Percentiles rank a stretch among this genome's conserved stretches.
Evolutionary conservation across 805 yeast species (phyloP).

Genomic region (Sungouiozyma ichnusensis): DNA sequence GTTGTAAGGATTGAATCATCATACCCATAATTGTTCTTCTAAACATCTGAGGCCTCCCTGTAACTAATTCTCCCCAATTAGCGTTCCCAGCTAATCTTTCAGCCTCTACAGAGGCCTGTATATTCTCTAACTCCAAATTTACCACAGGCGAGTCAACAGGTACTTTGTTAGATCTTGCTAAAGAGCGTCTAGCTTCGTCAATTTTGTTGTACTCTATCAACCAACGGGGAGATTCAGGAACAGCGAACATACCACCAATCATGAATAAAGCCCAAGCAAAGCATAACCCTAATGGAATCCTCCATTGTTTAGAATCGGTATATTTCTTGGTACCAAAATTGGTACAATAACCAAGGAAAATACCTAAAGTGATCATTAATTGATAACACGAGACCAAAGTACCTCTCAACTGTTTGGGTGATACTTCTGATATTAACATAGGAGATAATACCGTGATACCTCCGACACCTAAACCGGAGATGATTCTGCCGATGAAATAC

Average conservation of each 20-base stretch:
- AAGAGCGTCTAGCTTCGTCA: slow-evolving; percentile 51
- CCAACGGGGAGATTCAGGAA: slow-evolving; percentile 66
- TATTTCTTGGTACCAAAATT: slow-evolving; percentile 48
- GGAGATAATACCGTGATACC: slow-evolving; percentile 64
- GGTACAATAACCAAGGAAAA: slow-evolving; percentile 60
- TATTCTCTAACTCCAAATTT: slow-evolving; percentile 44
- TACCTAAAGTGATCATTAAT: slow-evolving; percentile 57
- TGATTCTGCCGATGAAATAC: slow-evolving; percentile 54
- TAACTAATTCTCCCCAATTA: slow-evolving; percentile 51
- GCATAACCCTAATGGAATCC: slow-evolving; percentile 53
- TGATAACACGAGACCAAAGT: slow-evolving; percentile 58
- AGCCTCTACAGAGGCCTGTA: slow-evolving; percentile 49
- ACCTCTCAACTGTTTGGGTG: slow-evolving; percentile 62
- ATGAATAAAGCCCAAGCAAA: slow-evolving; percentile 34
- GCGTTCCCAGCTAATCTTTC: slow-evolving; percentile 55
- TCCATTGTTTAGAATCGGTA: slow-evolving; percentile 62
- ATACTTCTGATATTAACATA: slow-evolving; percentile 53
- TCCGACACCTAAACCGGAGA: slow-evolving; percentile 73
- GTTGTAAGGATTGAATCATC: slow-evolving; percentile 53
- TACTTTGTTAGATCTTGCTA: slow-evolving; percentile 45
- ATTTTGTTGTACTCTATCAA: slow-evolving; percentile 44
- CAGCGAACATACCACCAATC: slow-evolving; percentile 31
- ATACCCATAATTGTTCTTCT: slow-evolving; percentile 41
- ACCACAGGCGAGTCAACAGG: slow-evolving; percentile 42
- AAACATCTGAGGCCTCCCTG: slow-evolving; percentile 55